Percentiles rank a stretch among this genome's conserved stretches.
Conservation (phyloP, 2,329 filamentous ascomycete genomes). For the Penicillium brevicompactum region DNA sequence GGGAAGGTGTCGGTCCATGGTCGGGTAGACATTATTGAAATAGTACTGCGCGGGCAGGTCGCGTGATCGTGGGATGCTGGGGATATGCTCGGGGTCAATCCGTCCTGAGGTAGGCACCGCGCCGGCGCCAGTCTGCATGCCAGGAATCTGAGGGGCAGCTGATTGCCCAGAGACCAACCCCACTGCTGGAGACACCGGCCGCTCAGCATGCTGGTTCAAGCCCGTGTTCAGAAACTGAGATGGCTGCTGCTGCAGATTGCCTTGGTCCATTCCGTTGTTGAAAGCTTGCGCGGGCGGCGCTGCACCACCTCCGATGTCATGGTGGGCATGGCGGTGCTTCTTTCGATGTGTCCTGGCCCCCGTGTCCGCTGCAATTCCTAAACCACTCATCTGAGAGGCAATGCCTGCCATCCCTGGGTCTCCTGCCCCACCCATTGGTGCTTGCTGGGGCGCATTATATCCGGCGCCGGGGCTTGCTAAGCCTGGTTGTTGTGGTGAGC, state of each 20-base stretch:
- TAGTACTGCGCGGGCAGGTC: conserved; percentile 83
- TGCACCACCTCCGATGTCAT: conserved; percentile 67
- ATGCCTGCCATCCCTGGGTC: conserved; percentile 44
- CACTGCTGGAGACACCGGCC: conserved; percentile 33
- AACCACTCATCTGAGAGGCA: conserved; percentile 72
- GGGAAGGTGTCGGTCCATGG: conserved; percentile 90
- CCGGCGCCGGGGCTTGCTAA: conserved; percentile 27
- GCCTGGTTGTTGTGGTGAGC: conserved; percentile 29
- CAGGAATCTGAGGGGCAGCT: conserved; percentile 28
- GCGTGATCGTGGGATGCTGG: conserved; percentile 83
- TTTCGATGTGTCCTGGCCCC: conserved; percentile 65
- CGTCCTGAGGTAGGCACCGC: conserved; percentile 68
- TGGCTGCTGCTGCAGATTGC: conserved; percentile 57
- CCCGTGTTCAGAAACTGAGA: conserved; percentile 63
- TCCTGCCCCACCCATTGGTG: conserved; percentile 25
- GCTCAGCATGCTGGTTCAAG: conserved; percentile 39
- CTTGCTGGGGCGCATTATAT: conserved; percentile 32
- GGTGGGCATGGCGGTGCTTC: conserved; percentile 93
- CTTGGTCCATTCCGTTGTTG: conserved; percentile 68
- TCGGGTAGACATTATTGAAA: conserved; percentile 85
- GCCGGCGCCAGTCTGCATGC: conserved; percentile 49
- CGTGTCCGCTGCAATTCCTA: conserved; percentile 64
- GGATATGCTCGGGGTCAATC: conserved; percentile 89
- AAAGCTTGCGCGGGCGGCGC: conserved; percentile 65
- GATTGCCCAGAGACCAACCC: conserved; percentile 22